Evolutionary conservation across 306 rosid genomes (phyloP).

Genomic region (Inga leiocalycina): DNA sequence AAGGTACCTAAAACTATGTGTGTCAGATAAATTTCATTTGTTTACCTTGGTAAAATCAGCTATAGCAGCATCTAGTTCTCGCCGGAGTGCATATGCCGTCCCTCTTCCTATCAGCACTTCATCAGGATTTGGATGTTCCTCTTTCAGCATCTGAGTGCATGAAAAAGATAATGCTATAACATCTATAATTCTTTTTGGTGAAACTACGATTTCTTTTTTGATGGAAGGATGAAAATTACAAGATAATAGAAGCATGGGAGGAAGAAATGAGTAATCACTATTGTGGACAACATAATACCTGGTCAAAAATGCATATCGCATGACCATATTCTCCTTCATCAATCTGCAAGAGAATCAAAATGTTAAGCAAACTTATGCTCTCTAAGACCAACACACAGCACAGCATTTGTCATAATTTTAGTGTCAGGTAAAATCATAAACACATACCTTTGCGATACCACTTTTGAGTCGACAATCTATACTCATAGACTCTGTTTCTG

Average conservation of each 20-base stretch:
- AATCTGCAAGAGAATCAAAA: conserved; percentile 57
- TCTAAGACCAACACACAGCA: not conserved
- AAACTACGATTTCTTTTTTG: too few species aligned
- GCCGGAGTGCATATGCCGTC: conserved; percentile 85
- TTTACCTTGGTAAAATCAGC: conserved; percentile 90
- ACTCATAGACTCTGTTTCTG: conserved; percentile 81
- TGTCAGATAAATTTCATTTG: conserved; percentile 27
- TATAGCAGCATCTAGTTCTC: conserved; percentile 85
- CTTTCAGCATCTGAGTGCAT: conserved; percentile 72
- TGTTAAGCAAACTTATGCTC: conserved; percentile 7
- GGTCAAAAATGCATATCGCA: conserved; percentile 85
- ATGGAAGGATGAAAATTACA: conserved; percentile 12
- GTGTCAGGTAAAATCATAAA: not conserved
- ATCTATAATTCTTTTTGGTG: too few species aligned
- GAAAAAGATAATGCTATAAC: too few species aligned
- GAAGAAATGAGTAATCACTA: conserved; percentile 17
- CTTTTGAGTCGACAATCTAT: conserved; percentile 92
- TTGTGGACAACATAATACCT: conserved; percentile 49
- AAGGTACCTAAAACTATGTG: conserved; percentile 25
- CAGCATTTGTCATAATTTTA: conserved; percentile 16
- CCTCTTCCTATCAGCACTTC: conserved; percentile 98
- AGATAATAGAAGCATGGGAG: conserved; percentile 6
- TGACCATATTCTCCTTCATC: conserved; percentile 89
- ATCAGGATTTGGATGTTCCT: conserved; percentile 85
- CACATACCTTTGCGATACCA: conserved; percentile 93